Base-by-base conservation (phyloP, 179 eudicot species). In the Camellia oleifera region DNA sequence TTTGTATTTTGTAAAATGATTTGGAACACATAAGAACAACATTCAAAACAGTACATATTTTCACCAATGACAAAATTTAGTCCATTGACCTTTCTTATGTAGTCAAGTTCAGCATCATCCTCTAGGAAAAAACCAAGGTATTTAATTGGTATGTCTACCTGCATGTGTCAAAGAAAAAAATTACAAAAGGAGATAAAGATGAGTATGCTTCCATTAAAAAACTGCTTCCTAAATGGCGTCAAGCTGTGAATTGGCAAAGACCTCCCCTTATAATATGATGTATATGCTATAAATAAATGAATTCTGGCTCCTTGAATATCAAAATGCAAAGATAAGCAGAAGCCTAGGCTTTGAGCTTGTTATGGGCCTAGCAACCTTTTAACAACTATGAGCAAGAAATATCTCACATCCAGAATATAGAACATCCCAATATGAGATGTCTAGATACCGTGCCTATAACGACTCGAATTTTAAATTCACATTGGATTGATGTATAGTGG, bases 81-180 rank as follows among this genome's bases (percentile, higher is more conserved):
- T 42, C 52, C 18, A 15, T 18, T 4, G 54, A 93, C 98, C 86
- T 67, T 88, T 82, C 87, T 86, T 65, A 93, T 92, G 74, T 86
- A 90, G 79, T 95, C 97, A 60, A 90, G 97, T 79, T 95, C 97
- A 63, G 79, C 92, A 89, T 95, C 99, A 85, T 94, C 98, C 15
- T 96, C 98, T 86, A 93, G 82, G 90, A 92, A 92, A 85, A 92
- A 92, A 11, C 97, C 94, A 73, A 94, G 97, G 85, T 95, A 96
- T 84, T 89, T 96, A 74, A 89, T 71, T 18, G 98, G 89, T 70
- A 96, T 92, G 76, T 92, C 97, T 7, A 90, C 98, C 97, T 94
- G 90, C 77, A 86, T 17, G 78, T 66, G 76, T 71, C 15, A 54
- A 75, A 76, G 54, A 74, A 12, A 72, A 46, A 74, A 10, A 40